A percentile compares a stretch with the other conserved stretches of the same genome.
Conservation (phyloP, 768 basidiomycete species). For the Kwoniella mangroviensis region DNA sequence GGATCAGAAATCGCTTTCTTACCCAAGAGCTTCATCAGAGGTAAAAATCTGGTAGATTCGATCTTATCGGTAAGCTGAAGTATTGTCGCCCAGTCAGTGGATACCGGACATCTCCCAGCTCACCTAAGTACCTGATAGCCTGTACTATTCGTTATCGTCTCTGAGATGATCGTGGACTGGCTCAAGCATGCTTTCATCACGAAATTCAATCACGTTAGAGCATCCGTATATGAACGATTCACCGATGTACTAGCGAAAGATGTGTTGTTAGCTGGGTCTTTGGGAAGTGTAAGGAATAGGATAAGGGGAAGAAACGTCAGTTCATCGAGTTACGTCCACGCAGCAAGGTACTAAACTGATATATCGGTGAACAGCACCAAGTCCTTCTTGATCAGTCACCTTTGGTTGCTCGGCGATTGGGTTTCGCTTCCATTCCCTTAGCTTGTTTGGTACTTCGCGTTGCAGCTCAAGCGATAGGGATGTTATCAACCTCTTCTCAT, state of each 20-base stretch:
- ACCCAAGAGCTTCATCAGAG: slow-evolving; percentile 61
- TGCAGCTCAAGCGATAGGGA: slow-evolving; percentile 59
- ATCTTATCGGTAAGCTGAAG: slow-evolving; percentile 78
- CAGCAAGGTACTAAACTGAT: too few species aligned
- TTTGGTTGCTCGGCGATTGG: slow-evolving; percentile 86
- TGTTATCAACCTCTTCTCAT: slow-evolving; percentile 51
- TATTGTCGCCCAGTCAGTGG: neutral
- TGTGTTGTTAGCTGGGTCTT: slow-evolving; percentile 65
- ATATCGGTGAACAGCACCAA: slow-evolving; percentile 64
- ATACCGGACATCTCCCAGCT: too few species aligned
- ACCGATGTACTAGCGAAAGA: slow-evolving; percentile 95
- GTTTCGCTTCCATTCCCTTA: slow-evolving; percentile 89
- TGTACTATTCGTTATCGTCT: slow-evolving; percentile 83
- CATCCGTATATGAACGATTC: slow-evolving; percentile 91
- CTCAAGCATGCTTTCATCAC: slow-evolving; percentile 99
- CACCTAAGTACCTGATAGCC: too few species aligned
- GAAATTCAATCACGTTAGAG: slow-evolving; percentile 97
- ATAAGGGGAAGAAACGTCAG: slow-evolving; percentile 64
- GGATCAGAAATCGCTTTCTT: slow-evolving; percentile 82
- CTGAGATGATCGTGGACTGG: slow-evolving; percentile 97
- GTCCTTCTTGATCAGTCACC: slow-evolving; percentile 92
- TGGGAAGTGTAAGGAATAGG: slow-evolving; percentile 21
- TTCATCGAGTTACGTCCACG: too few species aligned
- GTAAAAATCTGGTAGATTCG: slow-evolving; percentile 62
- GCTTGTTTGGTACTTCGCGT: slow-evolving; percentile 70